A percentile compares a stretch with the other conserved stretches of the same genome.
These are phyloP conservation scores for Calvatia gigantea DNA, from an alignment of 768 basidiomycete genomes.

Conservation along the genomic window DNA sequence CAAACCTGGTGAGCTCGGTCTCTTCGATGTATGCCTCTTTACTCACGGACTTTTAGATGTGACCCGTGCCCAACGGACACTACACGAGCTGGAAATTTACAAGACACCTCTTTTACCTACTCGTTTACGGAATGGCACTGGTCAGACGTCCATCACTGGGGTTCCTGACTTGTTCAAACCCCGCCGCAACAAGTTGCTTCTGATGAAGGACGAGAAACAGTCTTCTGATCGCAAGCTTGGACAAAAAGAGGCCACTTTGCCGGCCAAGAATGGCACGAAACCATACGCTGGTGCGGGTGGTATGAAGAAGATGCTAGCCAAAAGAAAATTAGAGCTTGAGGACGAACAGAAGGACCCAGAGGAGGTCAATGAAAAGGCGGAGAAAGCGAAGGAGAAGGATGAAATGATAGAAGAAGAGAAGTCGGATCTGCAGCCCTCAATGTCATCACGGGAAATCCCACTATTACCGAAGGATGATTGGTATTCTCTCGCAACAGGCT, in stretches of 20 bases:
- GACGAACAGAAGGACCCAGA: conserved; percentile 34
- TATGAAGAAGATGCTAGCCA: conserved; percentile 72
- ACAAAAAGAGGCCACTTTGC: conserved; percentile 32
- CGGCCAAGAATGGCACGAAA: conserved; percentile 53
- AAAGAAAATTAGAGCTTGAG: conserved; percentile 54
- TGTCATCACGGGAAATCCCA: conserved; percentile 9
- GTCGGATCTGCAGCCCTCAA: not conserved
- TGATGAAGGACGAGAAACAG: conserved; percentile 59
- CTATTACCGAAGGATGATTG: conserved; percentile 27
- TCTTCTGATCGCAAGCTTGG: conserved; percentile 42
- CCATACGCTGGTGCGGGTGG: conserved; percentile 79
- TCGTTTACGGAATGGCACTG: conserved; percentile 37
- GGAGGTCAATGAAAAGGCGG: conserved; percentile 23
- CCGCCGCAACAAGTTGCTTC: conserved; percentile 38
- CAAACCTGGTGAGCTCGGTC: conserved; percentile 22
- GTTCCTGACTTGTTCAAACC: conserved; percentile 66
- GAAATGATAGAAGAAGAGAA: conserved; percentile 14
- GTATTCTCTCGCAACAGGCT: conserved; percentile 28
- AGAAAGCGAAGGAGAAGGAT: conserved; percentile 7
- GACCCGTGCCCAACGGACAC: conserved; percentile 60
- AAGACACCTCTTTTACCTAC: conserved; percentile 76
- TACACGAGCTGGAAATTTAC: conserved; percentile 74
- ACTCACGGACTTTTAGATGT: conserved; percentile 18
- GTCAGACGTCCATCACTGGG: conserved; percentile 32
- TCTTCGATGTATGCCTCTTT: not conserved